Percentiles rank a stretch among this genome's conserved stretches.
phyloP scores from a whole-genome alignment of 352 stramenopile genomes.

The Pilasporangium apinafurcum region DNA sequence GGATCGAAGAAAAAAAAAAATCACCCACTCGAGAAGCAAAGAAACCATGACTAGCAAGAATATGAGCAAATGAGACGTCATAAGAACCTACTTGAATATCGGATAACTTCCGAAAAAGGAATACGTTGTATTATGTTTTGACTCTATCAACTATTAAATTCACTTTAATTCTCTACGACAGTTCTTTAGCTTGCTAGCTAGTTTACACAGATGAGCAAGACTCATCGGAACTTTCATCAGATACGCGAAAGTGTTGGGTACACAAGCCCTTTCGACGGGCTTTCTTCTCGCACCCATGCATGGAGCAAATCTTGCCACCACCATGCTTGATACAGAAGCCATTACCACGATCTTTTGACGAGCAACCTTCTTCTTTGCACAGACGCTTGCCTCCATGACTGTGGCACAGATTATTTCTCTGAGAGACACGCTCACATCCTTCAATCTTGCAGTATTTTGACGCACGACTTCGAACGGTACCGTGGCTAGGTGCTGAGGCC shows the following conservation, averaged over 20 bases:
- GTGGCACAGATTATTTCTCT: constrained; percentile 81
- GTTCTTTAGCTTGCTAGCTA: no score
- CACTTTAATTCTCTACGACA: no score
- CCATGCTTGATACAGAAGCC: constrained; percentile 81
- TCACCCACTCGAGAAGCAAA: no score
- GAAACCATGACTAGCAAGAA: no score
- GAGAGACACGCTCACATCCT: constrained; percentile 68
- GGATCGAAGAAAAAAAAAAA: no score
- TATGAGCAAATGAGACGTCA: no score
- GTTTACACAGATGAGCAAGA: no score
- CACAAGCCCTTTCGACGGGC: constrained; percentile 74
- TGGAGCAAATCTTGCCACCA: constrained; percentile 77
- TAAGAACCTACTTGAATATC: no score
- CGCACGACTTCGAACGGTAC: constrained; percentile 50
- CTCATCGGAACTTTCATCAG: constrained; percentile 21
- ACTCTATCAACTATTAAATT: no score
- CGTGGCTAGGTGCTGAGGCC: not conserved
- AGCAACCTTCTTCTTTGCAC: constrained; percentile 74
- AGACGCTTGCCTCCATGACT: constrained; percentile 76
- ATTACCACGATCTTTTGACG: constrained; percentile 76
- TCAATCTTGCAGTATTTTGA: constrained; percentile 87
- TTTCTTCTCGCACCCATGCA: constrained; percentile 74
- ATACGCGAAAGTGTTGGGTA: constrained; percentile 72
- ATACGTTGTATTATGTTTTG: no score
- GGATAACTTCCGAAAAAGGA: no score